These are phyloP conservation scores for Nyssa sinensis DNA, from an alignment of 148 eudicot species.

Conservation along the genomic window DNA sequence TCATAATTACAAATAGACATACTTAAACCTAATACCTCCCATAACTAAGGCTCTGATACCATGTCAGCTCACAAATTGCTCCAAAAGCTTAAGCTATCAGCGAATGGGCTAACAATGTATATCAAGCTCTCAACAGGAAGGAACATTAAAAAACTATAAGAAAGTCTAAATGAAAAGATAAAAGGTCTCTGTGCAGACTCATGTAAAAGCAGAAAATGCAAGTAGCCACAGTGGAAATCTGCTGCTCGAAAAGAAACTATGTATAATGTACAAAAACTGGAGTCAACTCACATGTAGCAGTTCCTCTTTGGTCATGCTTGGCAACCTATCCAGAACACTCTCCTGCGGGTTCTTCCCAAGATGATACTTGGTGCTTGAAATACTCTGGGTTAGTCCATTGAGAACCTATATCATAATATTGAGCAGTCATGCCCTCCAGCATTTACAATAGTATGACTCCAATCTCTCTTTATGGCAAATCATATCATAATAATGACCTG, in stretches of 20 bases:
- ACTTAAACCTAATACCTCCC: too few species aligned
- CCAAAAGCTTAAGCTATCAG: too few species aligned
- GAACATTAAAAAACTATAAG: neutral
- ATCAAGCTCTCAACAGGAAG: too few species aligned
- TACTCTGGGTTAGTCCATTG: constrained; percentile 63
- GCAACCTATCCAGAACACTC: constrained; percentile 85
- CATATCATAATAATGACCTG: neutral
- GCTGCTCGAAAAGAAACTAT: neutral
- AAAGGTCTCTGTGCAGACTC: neutral
- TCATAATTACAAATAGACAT: too few species aligned
- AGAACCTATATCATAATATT: constrained; percentile 50
- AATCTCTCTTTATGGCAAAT: constrained; percentile 2
- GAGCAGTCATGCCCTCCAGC: constrained; percentile 17
- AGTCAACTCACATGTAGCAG: constrained; percentile 65
- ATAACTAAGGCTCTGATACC: too few species aligned
- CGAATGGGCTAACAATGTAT: too few species aligned
- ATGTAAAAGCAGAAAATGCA: neutral
- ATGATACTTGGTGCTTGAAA: constrained; percentile 73
- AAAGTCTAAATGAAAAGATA: neutral
- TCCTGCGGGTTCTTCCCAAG: constrained; percentile 71
- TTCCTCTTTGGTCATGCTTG: constrained; percentile 60
- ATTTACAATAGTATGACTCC: constrained; percentile 2
- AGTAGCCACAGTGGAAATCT: neutral
- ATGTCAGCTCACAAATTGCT: too few species aligned
- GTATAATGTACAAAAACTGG: neutral